Conservation (phyloP, 768 basidiomycete genomes). For the Suillus variegatus region DNA sequence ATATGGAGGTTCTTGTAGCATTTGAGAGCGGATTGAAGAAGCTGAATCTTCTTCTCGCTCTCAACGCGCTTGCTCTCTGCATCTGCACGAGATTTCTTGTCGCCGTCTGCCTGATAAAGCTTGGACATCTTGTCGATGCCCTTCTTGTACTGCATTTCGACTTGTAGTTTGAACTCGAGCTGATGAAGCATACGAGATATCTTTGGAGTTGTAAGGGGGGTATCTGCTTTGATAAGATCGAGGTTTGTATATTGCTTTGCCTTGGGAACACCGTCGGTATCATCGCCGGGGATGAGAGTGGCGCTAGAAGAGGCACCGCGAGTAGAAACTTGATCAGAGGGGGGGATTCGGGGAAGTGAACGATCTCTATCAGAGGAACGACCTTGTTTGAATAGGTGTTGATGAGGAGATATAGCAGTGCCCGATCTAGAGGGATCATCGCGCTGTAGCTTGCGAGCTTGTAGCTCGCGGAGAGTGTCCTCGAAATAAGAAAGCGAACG, state of each 20-base stretch:
- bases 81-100: conserved; percentile 92
- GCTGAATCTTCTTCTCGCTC: conserved; percentile 94
- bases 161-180: conserved; percentile 98
- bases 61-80: conserved; percentile 93
- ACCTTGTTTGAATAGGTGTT: conserved; percentile 18
- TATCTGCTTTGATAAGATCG: conserved; percentile 97
- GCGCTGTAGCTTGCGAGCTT: conserved; percentile 69
- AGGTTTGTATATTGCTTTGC: conserved; percentile 78
- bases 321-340: conserved; percentile 46
- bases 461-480: conserved; percentile 79
- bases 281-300: conserved; percentile 36
- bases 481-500: conserved; percentile 86
- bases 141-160: conserved; percentile 96
- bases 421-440: conserved; percentile 57
- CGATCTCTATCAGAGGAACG: conserved; percentile 33
- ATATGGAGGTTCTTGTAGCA: conserved; percentile 96
- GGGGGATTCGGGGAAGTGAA: conserved; percentile 48
- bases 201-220: conserved; percentile 93
- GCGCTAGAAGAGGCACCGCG: conserved; percentile 39
- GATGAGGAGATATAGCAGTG: conserved; percentile 34
- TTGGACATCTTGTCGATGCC: conserved; percentile 99
- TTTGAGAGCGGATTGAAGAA: conserved; percentile 88
- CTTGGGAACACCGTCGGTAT: conserved; percentile 42
- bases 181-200: conserved; percentile 98
- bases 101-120: conserved; percentile 93